Evolutionary conservation across 2,329 filamentous ascomycete genomes (phyloP).

Genomic region (Botrytis fragariae): DNA sequence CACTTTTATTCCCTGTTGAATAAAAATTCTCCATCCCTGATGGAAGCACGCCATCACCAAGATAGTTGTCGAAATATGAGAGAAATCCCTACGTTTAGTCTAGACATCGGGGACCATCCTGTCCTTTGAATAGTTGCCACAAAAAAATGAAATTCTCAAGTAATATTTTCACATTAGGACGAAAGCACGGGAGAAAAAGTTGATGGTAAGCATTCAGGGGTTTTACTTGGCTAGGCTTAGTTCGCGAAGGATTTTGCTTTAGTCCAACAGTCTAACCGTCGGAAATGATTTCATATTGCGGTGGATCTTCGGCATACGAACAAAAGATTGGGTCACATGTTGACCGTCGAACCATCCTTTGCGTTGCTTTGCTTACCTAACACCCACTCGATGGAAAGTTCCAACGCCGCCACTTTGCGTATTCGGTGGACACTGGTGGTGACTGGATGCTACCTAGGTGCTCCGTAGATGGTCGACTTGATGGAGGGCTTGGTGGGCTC

Average conservation of each 20-base stretch:
- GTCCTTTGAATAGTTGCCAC: constrained; percentile 1
- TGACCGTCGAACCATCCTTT: not conserved
- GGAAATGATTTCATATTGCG: not conserved
- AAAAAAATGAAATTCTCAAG: constrained; percentile 13
- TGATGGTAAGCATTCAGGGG: constrained; percentile 7
- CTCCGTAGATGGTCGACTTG: not conserved
- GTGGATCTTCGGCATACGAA: not conserved
- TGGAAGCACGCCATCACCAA: constrained; percentile 12
- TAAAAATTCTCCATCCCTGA: not conserved
- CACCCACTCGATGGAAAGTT: not conserved
- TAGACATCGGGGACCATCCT: constrained; percentile 3
- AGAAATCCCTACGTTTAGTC: not conserved
- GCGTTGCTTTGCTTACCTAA: not conserved
- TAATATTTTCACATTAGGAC: constrained; percentile 8
- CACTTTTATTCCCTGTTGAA: constrained; percentile 14
- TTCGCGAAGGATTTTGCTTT: not conserved
- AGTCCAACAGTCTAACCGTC: not conserved
- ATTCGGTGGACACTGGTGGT: not conserved
- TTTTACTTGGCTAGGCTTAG: constrained; percentile 11
- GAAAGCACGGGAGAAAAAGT: constrained; percentile 1
- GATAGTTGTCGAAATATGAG: constrained; percentile 6
- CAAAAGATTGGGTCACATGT: not conserved
- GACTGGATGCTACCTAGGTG: not conserved
- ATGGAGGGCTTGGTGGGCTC: not conserved
- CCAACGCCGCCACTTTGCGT: not conserved